phyloP scores from a whole-genome alignment of 352 stramenopile species.

The Thalassiosira livingstoniorum region DNA sequence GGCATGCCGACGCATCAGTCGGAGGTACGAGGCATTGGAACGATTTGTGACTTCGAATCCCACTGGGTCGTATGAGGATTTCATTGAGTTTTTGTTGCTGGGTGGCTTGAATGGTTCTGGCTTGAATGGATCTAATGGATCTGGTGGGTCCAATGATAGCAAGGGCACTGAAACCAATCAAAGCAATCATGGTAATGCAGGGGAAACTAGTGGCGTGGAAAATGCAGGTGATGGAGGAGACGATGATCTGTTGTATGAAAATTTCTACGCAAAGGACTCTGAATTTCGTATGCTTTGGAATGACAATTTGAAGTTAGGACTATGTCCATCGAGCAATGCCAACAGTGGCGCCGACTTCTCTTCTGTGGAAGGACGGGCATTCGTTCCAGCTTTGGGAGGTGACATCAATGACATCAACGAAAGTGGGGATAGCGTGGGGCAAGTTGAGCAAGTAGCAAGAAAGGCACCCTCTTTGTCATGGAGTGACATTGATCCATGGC shows the following conservation, averaged over 20 bases:
- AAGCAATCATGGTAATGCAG: constrained; percentile 9
- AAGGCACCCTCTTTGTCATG: background rate
- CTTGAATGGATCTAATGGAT: too few relatives aligned
- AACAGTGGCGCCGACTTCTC: constrained; percentile 2
- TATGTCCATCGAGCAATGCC: too few relatives aligned
- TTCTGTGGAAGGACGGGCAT: constrained; percentile 35
- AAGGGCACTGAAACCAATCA: too few relatives aligned
- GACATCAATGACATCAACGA: too few relatives aligned
- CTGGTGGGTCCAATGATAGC: too few relatives aligned
- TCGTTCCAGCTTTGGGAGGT: constrained; percentile 27
- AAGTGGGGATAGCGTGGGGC: too few relatives aligned
- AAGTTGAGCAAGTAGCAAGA: background rate
- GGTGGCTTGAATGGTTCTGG: constrained; percentile 7
- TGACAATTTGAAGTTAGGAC: constrained; percentile 49
- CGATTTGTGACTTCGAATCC: constrained; percentile 59
- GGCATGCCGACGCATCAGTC: constrained; percentile 50
- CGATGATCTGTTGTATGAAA: constrained; percentile 30
- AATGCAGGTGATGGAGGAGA: constrained; percentile 16
- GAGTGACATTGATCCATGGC: background rate
- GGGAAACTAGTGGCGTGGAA: constrained; percentile 1
- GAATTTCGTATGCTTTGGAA: constrained; percentile 79
- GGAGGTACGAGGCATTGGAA: constrained; percentile 55
- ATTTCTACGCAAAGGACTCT: constrained; percentile 75
- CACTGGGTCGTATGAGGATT: constrained; percentile 74
- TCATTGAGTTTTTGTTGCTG: constrained; percentile 68